Evolutionary conservation across 495 filamentous ascomycete species (phyloP).

Genomic region (Darksidea phi): DNA sequence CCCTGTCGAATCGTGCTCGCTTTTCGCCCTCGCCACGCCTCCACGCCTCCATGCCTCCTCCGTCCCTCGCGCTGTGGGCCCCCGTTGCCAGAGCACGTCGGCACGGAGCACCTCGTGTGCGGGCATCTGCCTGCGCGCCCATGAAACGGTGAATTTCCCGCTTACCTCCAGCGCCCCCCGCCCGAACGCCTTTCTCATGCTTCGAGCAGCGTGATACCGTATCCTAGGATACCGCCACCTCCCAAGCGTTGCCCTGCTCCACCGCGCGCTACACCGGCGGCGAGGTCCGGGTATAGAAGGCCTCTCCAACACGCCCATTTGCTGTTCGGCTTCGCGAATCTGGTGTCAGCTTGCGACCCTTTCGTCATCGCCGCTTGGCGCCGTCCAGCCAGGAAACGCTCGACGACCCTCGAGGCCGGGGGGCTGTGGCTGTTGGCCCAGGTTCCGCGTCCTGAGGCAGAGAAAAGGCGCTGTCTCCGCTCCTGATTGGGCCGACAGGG

Average conservation of each 20-base stretch:
- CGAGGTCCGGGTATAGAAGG: neutral
- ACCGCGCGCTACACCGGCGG: neutral
- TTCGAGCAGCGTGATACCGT: constrained; percentile 9
- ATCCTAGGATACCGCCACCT: constrained; percentile 6
- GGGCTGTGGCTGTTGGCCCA: constrained; percentile 3
- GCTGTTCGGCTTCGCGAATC: constrained; percentile 9
- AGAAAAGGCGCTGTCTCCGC: neutral
- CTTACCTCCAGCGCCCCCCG: constrained; percentile 7
- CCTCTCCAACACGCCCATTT: constrained; percentile 9
- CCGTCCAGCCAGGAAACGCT: constrained; percentile 19
- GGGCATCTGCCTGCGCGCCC: constrained; percentile 29
- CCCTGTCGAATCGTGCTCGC: neutral
- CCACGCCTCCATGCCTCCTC: neutral
- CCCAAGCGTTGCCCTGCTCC: constrained; percentile 1
- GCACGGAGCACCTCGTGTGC: constrained; percentile 21
- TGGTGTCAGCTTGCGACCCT: constrained; percentile 5
- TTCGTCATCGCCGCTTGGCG: constrained; percentile 31
- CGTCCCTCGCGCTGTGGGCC: neutral
- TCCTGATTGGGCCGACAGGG: constrained; percentile 31
- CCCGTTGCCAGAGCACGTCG: constrained; percentile 10
- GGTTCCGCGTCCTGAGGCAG: constrained; percentile 13
- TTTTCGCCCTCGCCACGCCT: neutral
- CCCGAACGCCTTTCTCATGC: neutral
- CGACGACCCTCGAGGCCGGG: constrained; percentile 5
- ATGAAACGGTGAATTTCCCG: constrained; percentile 26